Conservation (phyloP, 495 filamentous ascomycete species). For the Penicillium egyptiacum region DNA sequence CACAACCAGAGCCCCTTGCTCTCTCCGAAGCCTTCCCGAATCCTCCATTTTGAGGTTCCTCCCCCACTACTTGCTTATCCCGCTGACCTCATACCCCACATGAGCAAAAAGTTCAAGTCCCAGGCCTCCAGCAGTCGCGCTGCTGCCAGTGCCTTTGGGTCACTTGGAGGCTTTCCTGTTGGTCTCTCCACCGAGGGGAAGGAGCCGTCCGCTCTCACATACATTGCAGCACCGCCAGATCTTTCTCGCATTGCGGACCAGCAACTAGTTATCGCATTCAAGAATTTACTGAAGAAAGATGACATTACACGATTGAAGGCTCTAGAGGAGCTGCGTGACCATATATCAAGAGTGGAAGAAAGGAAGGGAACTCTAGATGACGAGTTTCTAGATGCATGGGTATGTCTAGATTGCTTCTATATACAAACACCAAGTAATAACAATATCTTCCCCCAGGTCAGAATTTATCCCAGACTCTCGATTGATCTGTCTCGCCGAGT, state of each 20-base stretch:
- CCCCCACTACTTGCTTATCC: conserved; percentile 27
- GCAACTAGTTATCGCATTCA: conserved; percentile 82
- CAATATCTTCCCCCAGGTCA: conserved; percentile 54
- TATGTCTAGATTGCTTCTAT: conserved; percentile 48
- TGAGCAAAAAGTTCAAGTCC: conserved; percentile 70
- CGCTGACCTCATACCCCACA: conserved; percentile 46
- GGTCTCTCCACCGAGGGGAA: conserved; percentile 48
- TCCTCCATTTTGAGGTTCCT: conserved; percentile 12
- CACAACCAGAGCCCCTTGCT: background rate
- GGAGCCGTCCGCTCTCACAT: conserved; percentile 67
- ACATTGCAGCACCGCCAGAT: conserved; percentile 81
- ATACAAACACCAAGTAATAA: conserved; percentile 22
- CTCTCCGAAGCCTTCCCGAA: conserved; percentile 9
- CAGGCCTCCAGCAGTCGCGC: conserved; percentile 73
- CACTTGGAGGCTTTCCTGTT: conserved; percentile 46
- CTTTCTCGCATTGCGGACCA: conserved; percentile 73
- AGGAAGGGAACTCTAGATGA: conserved; percentile 64
- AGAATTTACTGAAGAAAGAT: conserved; percentile 90
- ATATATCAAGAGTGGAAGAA: conserved; percentile 52
- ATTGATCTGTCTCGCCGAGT: conserved; percentile 87
- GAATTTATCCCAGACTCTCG: conserved; percentile 80
- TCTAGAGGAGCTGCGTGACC: conserved; percentile 75
- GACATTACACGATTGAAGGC: conserved; percentile 91
- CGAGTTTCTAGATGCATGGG: conserved; percentile 80
- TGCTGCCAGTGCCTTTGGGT: conserved; percentile 49